Conservation (phyloP, 73 alveolate species). For the Paramecium octaurelia region DNA sequence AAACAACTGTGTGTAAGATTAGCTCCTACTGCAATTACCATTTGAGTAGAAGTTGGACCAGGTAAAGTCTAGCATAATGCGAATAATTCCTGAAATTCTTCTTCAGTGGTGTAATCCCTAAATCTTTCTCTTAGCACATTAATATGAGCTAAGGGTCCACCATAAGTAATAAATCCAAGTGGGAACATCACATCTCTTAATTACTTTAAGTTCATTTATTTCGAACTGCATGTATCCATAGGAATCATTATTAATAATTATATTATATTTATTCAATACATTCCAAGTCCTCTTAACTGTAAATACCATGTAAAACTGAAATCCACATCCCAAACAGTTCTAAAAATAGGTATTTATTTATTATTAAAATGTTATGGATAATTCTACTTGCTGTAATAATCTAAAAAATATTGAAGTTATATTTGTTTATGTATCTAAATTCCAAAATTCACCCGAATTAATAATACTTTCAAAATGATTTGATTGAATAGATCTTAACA, state of each 20-base stretch:
- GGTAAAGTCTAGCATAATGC: constrained; percentile 32
- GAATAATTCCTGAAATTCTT: constrained; percentile 14
- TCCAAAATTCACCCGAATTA: neutral
- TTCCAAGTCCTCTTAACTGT: neutral
- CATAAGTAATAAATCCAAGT: constrained; percentile 43
- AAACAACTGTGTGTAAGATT: constrained; percentile 1
- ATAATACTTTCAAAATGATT: neutral
- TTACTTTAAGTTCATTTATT: neutral
- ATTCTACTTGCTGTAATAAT: too few species aligned
- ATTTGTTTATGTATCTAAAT: neutral
- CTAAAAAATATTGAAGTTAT: neutral
- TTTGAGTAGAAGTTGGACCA: constrained; percentile 42
- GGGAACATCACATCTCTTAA: constrained; percentile 5
- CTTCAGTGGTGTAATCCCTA: neutral
- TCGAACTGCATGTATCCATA: neutral
- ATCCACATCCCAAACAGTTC: neutral
- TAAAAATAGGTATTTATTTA: too few species aligned
- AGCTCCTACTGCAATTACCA: constrained; percentile 42
- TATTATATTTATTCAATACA: neutral
- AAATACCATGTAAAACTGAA: neutral
- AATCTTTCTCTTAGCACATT: neutral
- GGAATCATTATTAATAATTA: neutral
- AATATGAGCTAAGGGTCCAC: constrained; percentile 33
- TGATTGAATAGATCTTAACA: neutral
- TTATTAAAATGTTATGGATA: too few species aligned